Percentiles rank a stretch among this genome's conserved stretches.
Conservation (phyloP, 345 rosid genomes). For the Eucalyptus sp. region DNA sequence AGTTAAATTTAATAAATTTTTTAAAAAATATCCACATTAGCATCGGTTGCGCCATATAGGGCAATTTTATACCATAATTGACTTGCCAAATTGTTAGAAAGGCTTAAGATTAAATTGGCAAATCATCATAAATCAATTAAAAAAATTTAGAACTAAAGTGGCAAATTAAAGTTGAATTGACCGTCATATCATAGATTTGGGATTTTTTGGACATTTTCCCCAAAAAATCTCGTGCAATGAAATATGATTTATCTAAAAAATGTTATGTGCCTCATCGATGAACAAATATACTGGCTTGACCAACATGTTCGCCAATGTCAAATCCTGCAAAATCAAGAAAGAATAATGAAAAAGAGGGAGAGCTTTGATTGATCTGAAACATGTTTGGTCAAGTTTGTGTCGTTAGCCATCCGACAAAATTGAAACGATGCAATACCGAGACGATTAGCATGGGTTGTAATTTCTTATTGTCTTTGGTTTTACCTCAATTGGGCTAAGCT, state of each 20-base stretch:
- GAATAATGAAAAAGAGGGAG: neutral
- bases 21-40: too few relatives aligned
- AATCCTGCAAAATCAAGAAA: constrained; percentile 14
- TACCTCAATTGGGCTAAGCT: constrained; percentile 40
- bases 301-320: constrained; percentile 27
- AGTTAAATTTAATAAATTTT: too few relatives aligned
- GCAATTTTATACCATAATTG: neutral
- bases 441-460: neutral
- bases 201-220: neutral
- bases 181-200: rapidly evolving
- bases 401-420: neutral
- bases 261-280: constrained; percentile 5
- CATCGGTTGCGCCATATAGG: rapidly evolving
- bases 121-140: too few relatives aligned
- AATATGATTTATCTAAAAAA: constrained; percentile 17
- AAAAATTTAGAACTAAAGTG: neutral
- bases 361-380: neutral
- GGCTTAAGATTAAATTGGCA: neutral
- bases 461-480: neutral
- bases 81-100: too few relatives aligned
- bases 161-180: neutral
- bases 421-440: neutral
- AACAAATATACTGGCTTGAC: constrained; percentile 22
- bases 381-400: neutral
- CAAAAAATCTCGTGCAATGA: constrained; percentile 26